These are phyloP conservation scores for Litchi chinensis DNA, from an alignment of 345 rosid species.

Conservation along the genomic window DNA sequence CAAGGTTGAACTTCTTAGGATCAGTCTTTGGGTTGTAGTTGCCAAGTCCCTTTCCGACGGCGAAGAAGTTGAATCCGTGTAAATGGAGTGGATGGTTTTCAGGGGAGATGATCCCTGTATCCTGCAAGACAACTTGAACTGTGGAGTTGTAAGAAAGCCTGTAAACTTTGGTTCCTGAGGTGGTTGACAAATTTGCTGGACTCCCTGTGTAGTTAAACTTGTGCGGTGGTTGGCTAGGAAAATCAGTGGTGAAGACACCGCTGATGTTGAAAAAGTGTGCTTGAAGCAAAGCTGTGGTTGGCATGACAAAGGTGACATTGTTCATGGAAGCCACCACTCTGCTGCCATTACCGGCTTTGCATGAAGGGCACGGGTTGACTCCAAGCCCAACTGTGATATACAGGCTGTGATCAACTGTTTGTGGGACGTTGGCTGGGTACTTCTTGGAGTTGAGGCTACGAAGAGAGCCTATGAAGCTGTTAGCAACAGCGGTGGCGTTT, in stretches of 20 bases:
- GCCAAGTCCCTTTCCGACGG: slow-evolving; percentile 74
- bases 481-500: slow-evolving; percentile 76
- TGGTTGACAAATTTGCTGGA: slow-evolving; percentile 59
- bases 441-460: slow-evolving; percentile 75
- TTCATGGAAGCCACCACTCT: slow-evolving; percentile 78
- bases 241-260: slow-evolving; percentile 87
- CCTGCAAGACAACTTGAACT: slow-evolving; percentile 83
- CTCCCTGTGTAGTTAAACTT: slow-evolving; percentile 68
- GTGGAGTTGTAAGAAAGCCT: slow-evolving; percentile 67
- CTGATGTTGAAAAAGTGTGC: slow-evolving; percentile 80
- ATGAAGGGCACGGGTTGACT: slow-evolving; percentile 70
- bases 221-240: slow-evolving; percentile 69
- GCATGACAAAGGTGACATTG: slow-evolving; percentile 87
- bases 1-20: slow-evolving; percentile 67
- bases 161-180: slow-evolving; percentile 63
- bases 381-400: slow-evolving; percentile 82
- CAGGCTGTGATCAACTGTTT: slow-evolving; percentile 70
- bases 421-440: slow-evolving; percentile 80
- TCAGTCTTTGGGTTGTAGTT: slow-evolving; percentile 67
- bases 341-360: slow-evolving; percentile 78
- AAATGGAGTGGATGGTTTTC: slow-evolving; percentile 93
- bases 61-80: slow-evolving; percentile 88
- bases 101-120: slow-evolving; percentile 71
- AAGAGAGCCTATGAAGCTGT: slow-evolving; percentile 53
- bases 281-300: slow-evolving; percentile 67